Evolutionary conservation across 2,329 filamentous ascomycete genomes (phyloP).

Genomic region (Beauveria sp.): DNA sequence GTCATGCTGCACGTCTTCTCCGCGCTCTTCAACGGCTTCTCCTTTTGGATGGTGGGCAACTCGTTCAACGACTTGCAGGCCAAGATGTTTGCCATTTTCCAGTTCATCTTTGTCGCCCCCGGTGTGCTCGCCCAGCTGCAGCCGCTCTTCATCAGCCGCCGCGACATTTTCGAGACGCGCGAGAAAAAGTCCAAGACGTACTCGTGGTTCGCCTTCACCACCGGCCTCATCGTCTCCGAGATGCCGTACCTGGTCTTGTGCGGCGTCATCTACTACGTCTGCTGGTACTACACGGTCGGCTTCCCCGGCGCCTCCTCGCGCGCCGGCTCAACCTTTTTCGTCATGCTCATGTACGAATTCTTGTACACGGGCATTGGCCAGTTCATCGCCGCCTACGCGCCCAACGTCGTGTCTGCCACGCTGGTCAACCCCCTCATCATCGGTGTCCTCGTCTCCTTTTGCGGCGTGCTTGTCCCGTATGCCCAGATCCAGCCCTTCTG

Average conservation of each 20-base stretch:
- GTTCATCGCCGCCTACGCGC: slow-evolving; percentile 55
- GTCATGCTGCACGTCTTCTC: slow-evolving; percentile 46
- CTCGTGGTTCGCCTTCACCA: slow-evolving; percentile 51
- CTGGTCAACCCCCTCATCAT: slow-evolving; percentile 50
- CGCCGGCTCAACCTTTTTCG: slow-evolving; percentile 45
- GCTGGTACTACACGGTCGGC: slow-evolving; percentile 53
- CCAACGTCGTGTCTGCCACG: slow-evolving; percentile 52
- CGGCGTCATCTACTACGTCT: slow-evolving; percentile 40
- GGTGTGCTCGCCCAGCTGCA: slow-evolving; percentile 52
- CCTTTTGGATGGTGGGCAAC: slow-evolving; percentile 52
- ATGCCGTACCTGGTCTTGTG: slow-evolving; percentile 38
- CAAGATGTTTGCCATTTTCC: slow-evolving; percentile 52
- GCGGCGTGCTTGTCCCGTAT: slow-evolving; percentile 67
- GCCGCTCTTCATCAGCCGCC: slow-evolving; percentile 48
- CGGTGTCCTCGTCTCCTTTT: slow-evolving; percentile 59
- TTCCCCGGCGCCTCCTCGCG: slow-evolving; percentile 35
- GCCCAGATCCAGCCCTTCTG: slow-evolving; percentile 56
- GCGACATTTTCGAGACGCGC: slow-evolving; percentile 50
- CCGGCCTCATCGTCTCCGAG: slow-evolving; percentile 41
- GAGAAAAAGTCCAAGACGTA: slow-evolving; percentile 57
- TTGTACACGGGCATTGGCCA: slow-evolving; percentile 55
- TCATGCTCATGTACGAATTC: slow-evolving; percentile 53
- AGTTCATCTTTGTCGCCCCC: slow-evolving; percentile 55
- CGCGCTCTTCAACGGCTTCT: slow-evolving; percentile 53
- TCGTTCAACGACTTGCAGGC: slow-evolving; percentile 44